Evolutionary conservation across 2,329 filamentous ascomycete genomes (phyloP).

Genomic region (Xylaria sp.): DNA sequence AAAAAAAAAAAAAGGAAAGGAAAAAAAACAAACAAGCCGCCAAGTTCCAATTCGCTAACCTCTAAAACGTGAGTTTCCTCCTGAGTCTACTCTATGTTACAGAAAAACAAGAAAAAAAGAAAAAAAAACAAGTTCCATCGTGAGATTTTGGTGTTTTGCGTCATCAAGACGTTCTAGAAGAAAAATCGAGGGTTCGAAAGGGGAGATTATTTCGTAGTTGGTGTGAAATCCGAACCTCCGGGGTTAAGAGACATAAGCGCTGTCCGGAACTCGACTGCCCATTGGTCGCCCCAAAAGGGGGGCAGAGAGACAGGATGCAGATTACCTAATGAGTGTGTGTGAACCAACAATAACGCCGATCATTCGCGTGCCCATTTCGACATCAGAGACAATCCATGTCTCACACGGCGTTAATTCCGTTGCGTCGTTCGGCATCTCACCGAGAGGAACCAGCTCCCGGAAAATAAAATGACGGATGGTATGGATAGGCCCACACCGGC

Average conservation of each 20-base stretch:
- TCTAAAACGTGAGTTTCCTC: slow-evolving; percentile 22
- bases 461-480: background rate
- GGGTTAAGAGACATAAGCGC: background rate
- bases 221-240: background rate
- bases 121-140: no score
- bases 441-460: background rate
- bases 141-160: background rate
- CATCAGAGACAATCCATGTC: slow-evolving; percentile 11
- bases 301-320: background rate
- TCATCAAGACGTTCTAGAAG: slow-evolving; percentile 4
- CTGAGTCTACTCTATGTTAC: slow-evolving; percentile 15
- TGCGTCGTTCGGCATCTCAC: background rate
- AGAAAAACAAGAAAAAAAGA: slow-evolving; percentile 2
- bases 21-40: slow-evolving; percentile 2
- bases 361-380: background rate
- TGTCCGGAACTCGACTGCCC: background rate
- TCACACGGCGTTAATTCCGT: slow-evolving; percentile 1
- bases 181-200: background rate
- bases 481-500: background rate
- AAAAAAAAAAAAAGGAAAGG: background rate
- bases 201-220: background rate
- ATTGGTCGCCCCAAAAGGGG: slow-evolving; percentile 12
- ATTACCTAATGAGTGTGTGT: no score
- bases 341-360: no score
- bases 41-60: slow-evolving; percentile 17